These are phyloP conservation scores for Aspergillus sclerotioniger DNA, from an alignment of 495 filamentous ascomycete genomes.

Conservation along the genomic window DNA sequence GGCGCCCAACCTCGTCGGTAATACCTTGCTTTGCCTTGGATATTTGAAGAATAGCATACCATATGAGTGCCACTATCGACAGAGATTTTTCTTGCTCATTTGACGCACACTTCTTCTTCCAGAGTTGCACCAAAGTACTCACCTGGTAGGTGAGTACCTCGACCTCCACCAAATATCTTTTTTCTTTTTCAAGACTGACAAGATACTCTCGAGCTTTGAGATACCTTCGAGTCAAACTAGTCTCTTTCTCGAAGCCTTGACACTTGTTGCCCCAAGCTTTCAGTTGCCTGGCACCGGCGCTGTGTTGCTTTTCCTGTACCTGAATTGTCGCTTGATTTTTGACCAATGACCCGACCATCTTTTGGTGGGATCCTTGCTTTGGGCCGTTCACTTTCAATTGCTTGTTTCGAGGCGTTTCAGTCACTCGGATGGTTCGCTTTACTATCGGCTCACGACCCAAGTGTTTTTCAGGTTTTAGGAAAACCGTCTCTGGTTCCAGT, in stretches of 20 bases:
- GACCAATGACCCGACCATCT: not conserved
- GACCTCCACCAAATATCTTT: conserved; percentile 23
- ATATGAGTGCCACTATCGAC: conserved; percentile 15
- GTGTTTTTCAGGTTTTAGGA: conserved; percentile 17
- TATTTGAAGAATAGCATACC: conserved; percentile 20
- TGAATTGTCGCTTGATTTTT: conserved; percentile 8
- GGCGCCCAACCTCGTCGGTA: conserved; percentile 23
- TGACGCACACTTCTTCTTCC: conserved; percentile 6
- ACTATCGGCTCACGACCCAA: not conserved
- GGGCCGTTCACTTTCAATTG: not conserved
- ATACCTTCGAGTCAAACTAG: conserved; percentile 33
- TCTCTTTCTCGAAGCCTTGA: conserved; percentile 28
- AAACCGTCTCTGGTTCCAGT: conserved; percentile 60
- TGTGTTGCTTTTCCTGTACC: conserved; percentile 1
- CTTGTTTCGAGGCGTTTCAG: too few relatives aligned
- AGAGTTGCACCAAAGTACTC: conserved; percentile 34
- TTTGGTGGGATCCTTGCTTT: not conserved
- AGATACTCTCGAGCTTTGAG: conserved; percentile 47
- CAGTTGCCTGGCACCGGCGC: conserved; percentile 3
- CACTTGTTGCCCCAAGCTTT: conserved; percentile 8
- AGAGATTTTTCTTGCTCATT: not conserved
- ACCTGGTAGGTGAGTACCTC: conserved; percentile 50
- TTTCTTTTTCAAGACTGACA: conserved; percentile 22
- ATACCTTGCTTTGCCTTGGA: conserved; percentile 21
- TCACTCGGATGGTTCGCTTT: not conserved